Evolutionary conservation across 495 filamentous ascomycete genomes (phyloP), one percentile per base, ranked within the genome.

Genomic region (Podospora didyma): DNA sequence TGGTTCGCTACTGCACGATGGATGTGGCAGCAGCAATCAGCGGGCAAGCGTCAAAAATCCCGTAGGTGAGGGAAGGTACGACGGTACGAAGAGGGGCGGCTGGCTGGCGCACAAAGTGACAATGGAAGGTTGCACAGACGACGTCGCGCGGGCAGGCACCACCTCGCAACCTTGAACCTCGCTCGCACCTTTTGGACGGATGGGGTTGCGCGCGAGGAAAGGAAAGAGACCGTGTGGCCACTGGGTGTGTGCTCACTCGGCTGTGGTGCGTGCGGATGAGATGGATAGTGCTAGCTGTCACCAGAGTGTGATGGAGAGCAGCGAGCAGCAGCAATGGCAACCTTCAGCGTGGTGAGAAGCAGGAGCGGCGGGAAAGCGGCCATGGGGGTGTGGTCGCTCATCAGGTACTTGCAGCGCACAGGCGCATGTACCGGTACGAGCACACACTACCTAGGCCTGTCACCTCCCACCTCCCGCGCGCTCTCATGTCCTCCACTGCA

Each of bases 11-110:
- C 26, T 31, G 26, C 26, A 31, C 26, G 26, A 31, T 31, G 56
- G 26, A 53, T 57, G n/a, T 16, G 56, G 37, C 41, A 49, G 49
- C 49, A 39, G 41, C 9, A 31, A 31, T n/a, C 56, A 26, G 49
- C 39, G 49, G 56, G 19, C 56, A 53, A 58, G 56, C 56, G 56
- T 58, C 56, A 58, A 58, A n/a, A 41, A 26, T 20, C 39, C 39
- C n/a, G 39, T 14, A 42, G 14, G 1, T 7, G 10, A 22, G 45
- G 22, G 7, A 47, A 14, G 6, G 22, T 22, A 47, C 16, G 45
- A 47, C 5, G 19, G n/a, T 12, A 22, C 22, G 45, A 14, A 46
- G 19, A 20, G 37, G 37, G 17, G 51, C 37, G 39, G 39, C 28
- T 23, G 23, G 51, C 22, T 49, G 39, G 39, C 39, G 39, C 1